phyloP scores from a whole-genome alignment of 2,329 filamentous ascomycete genomes.

The Rhynchosporium secalis region DNA sequence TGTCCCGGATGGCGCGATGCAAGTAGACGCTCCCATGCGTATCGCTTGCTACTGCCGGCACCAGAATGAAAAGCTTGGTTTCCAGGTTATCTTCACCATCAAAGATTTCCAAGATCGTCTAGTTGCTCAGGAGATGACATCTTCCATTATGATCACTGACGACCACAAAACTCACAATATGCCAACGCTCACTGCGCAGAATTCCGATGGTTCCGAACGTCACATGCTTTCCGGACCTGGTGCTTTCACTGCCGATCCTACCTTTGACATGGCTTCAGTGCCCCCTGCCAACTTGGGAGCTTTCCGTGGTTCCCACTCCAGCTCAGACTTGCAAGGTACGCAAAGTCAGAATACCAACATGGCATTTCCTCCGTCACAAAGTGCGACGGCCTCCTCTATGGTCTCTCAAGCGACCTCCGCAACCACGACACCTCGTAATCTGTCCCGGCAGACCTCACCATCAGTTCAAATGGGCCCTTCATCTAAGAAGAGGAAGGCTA shows the following conservation, averaged over 20 bases:
- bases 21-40: constrained; percentile 86
- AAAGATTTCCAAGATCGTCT: constrained; percentile 77
- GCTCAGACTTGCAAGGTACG: constrained; percentile 61
- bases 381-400: constrained; percentile 40
- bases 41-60: constrained; percentile 97
- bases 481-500: constrained; percentile 81
- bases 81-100: constrained; percentile 90
- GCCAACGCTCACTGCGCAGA: constrained; percentile 40
- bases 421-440: constrained; percentile 57
- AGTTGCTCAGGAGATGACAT: constrained; percentile 80
- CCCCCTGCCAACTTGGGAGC: constrained; percentile 42
- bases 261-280: constrained; percentile 33
- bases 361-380: constrained; percentile 31
- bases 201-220: constrained; percentile 38
- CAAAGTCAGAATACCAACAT: constrained; percentile 48
- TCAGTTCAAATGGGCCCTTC: constrained; percentile 62
- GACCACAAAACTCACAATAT: constrained; percentile 85
- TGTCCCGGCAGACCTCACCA: constrained; percentile 76
- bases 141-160: constrained; percentile 94
- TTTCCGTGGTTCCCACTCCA: constrained; percentile 60
- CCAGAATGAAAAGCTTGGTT: constrained; percentile 89
- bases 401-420: constrained; percentile 44
- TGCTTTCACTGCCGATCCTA: constrained; percentile 42
- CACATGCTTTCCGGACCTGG: constrained; percentile 45
- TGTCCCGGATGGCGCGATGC: constrained; percentile 61